Base-by-base conservation (phyloP, 2,329 filamentous ascomycete species). In the Pseudogymnoascus verrucosus region DNA sequence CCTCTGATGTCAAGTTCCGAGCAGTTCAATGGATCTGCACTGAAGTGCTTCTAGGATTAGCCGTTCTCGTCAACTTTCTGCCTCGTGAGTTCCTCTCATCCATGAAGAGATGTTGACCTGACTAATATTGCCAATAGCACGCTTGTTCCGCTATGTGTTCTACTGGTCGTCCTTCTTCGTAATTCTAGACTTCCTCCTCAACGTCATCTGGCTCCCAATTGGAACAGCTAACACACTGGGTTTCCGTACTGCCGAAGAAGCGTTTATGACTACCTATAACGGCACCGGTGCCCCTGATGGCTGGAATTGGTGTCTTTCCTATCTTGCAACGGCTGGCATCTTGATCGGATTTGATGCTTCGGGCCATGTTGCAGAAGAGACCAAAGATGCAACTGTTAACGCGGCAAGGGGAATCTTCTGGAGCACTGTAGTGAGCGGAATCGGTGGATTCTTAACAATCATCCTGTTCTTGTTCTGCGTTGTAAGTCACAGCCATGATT, bases 231-330 rank as follows among this genome's bases (percentile, higher is more conserved):
- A 82, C 63, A 83, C 80, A 0, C 80, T 79, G 69, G 84, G 84
- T 1, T 86, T 86, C 72, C 80, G 83, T n/a, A 77, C 81, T 1
- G 77, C 84, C 0, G 76, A 83, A 37, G 83, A 84, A 65, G 83
- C 83, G 7, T 86, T 86, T 70, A 81, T 84, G 74, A 79, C 82
- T 11, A 85, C 83, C 0, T 84, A 84, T 69, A 86, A 86, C 64
- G 80, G 79, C 1, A 82, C 80, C 10, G 80, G 80, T 10, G 80
- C 80, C 1, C 81, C 83, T 0, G 75, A 78, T 1, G 83, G 79
- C 2, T 86, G 84, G 83, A 86, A 86, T 69, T 86, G 83, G 84
- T 85, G 83, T 73, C 76, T 86, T 3, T 84, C 82, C 3, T 86
- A 83, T 70, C 79, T 84, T 26, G 83, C 83, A 1, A 86, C 84